Conservation (phyloP, 352 stramenopile genomes). For the Pythium graminicola region DNA sequence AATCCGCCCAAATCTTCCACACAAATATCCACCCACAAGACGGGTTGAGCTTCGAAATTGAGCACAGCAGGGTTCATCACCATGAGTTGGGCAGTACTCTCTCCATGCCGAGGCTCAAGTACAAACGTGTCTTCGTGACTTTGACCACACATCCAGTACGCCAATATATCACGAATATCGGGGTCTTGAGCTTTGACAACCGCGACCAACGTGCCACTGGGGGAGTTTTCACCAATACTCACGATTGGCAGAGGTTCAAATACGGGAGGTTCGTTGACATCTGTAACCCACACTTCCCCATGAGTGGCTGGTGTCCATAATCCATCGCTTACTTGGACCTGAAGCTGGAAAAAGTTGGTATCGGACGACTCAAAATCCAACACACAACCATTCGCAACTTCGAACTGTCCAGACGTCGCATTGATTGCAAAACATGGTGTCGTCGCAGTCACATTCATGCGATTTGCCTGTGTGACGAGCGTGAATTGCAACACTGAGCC, state of each 20-base stretch:
- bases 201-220: constrained; percentile 18
- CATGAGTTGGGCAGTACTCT: constrained; percentile 19
- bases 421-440: constrained; percentile 22
- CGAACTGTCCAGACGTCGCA: constrained; percentile 14
- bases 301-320: not conserved
- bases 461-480: constrained; percentile 1
- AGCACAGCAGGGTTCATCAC: constrained; percentile 32
- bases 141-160: constrained; percentile 43
- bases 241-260: constrained; percentile 7
- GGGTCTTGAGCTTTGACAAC: constrained; percentile 29
- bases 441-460: not conserved
- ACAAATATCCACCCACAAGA: constrained; percentile 44
- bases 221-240: constrained; percentile 20
- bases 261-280: constrained; percentile 39
- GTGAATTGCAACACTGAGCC: constrained; percentile 10
- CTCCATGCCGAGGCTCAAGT: constrained; percentile 13
- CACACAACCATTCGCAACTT: constrained; percentile 14
- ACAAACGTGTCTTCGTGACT: constrained; percentile 30
- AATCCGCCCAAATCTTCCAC: constrained; percentile 35
- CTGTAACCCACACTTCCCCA: constrained; percentile 17
- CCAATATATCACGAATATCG: constrained; percentile 29
- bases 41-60: constrained; percentile 33
- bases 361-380: constrained; percentile 20
- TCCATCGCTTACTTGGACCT: constrained; percentile 23
- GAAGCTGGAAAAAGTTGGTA: constrained; percentile 14